Percentiles rank a stretch among this genome's conserved stretches.
Evolutionary conservation across 2,329 filamentous ascomycete genomes (phyloP).

Genomic region (Aspergillus tamarii): DNA sequence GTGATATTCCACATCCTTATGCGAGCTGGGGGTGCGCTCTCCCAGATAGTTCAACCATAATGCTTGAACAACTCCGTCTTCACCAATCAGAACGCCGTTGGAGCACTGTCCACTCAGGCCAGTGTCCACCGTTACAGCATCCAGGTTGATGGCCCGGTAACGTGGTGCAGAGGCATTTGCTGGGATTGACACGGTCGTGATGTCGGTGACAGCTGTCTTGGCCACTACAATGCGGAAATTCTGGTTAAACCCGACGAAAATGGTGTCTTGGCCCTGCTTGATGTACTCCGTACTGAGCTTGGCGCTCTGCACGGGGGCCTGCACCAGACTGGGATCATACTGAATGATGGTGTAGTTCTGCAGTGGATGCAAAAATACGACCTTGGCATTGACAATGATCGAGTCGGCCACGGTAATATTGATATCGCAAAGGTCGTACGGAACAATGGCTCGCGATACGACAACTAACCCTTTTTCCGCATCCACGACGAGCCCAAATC

Average conservation of each 20-base stretch:
- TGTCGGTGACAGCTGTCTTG: conserved; percentile 93
- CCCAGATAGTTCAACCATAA: conserved; percentile 97
- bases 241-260: conserved; percentile 98
- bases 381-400: conserved; percentile 89
- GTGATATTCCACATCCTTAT: conserved; percentile 95
- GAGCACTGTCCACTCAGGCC: conserved; percentile 88
- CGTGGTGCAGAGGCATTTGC: conserved; percentile 88
- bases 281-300: conserved; percentile 79
- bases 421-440: conserved; percentile 96
- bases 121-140: conserved; percentile 96
- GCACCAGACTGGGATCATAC: conserved; percentile 91
- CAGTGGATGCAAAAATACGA: conserved; percentile 92
- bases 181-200: conserved; percentile 94
- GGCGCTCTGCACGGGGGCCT: conserved; percentile 89
- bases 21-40: conserved; percentile 75
- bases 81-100: conserved; percentile 85
- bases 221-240: conserved; percentile 92
- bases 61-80: conserved; percentile 90
- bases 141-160: conserved; percentile 92
- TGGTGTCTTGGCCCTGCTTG: conserved; percentile 89
- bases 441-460: conserved; percentile 90
- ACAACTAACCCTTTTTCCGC: conserved; percentile 93
- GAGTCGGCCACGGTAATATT: conserved; percentile 95
- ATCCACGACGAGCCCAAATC: conserved; percentile 96
- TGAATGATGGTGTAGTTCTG: conserved; percentile 97